Evolutionary conservation across 345 rosid genomes (phyloP).

Genomic region (Salix udensis): DNA sequence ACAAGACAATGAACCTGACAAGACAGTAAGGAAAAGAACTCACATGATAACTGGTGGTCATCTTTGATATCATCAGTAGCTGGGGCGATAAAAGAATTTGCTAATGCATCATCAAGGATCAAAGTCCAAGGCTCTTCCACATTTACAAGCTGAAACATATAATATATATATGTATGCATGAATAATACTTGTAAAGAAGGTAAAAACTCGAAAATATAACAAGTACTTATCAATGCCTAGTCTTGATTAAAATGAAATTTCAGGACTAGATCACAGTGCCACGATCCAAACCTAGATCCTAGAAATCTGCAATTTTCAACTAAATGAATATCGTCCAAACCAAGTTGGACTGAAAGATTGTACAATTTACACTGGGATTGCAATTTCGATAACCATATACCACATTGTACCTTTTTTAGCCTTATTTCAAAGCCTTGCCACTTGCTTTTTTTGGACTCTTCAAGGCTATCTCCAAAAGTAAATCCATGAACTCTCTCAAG

Average conservation of each 20-base stretch:
- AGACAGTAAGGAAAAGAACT: constrained; percentile 31
- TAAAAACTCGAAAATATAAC: neutral
- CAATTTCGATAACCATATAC: too few species aligned
- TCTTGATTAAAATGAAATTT: too few species aligned
- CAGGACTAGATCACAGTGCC: too few species aligned
- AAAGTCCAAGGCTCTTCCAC: constrained; percentile 73
- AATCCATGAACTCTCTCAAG: constrained; percentile 94
- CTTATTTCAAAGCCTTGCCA: constrained; percentile 74
- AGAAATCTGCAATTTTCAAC: too few species aligned
- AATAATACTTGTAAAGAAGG: too few species aligned
- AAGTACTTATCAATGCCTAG: neutral
- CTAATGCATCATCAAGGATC: constrained; percentile 78
- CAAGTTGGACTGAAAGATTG: too few species aligned
- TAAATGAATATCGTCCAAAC: too few species aligned
- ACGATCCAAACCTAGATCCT: too few species aligned
- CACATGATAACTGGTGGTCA: constrained; percentile 75
- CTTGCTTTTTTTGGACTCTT: constrained; percentile 50
- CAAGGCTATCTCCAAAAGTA: constrained; percentile 90
- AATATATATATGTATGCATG: too few species aligned
- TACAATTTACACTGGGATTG: too few species aligned
- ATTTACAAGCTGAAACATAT: constrained; percentile 52
- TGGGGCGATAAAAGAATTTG: constrained; percentile 88
- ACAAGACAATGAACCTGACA: neutral
- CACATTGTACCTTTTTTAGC: constrained; percentile 55
- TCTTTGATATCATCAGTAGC: constrained; percentile 75